Percentiles rank a stretch among this genome's conserved stretches.
phyloP scores from a whole-genome alignment of 2,329 filamentous ascomycete genomes.

The Microdochium trichocladiopsis region DNA sequence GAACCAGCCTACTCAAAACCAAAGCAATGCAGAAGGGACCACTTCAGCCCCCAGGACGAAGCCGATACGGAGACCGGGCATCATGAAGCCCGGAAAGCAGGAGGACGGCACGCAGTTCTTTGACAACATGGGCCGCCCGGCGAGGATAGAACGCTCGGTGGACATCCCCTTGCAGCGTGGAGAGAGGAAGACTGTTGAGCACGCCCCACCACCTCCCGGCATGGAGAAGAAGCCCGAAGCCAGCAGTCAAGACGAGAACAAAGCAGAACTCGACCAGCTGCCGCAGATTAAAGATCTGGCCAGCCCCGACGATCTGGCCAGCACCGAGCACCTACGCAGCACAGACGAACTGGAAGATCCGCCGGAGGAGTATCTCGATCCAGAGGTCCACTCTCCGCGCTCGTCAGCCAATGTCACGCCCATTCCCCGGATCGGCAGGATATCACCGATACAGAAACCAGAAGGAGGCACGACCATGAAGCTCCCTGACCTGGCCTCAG shows the following conservation, averaged over 20 bases:
- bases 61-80: background rate
- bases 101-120: conserved; percentile 6
- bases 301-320: conserved; percentile 14
- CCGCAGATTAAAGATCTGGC: conserved; percentile 11
- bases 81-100: background rate
- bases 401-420: conserved; percentile 30
- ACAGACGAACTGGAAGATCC: conserved; percentile 13
- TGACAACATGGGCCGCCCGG: conserved; percentile 22
- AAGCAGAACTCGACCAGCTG: conserved; percentile 14
- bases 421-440: conserved; percentile 33
- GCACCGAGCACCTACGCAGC: conserved; percentile 11
- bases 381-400: conserved; percentile 17
- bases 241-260: conserved; percentile 7
- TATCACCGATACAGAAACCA: conserved; percentile 9
- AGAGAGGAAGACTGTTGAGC: conserved; percentile 3
- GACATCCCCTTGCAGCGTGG: conserved; percentile 21
- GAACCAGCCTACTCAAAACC: background rate
- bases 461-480: conserved; percentile 6
- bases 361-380: conserved; percentile 23
- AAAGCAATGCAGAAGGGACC: background rate
- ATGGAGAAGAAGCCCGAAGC: conserved; percentile 4
- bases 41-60: background rate
- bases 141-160: conserved; percentile 18
- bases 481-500: conserved; percentile 25
- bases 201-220: background rate